Percentiles rank a stretch among this genome's conserved stretches.
Evolutionary conservation across 1,139 yeast species (phyloP).

Genomic region (Kluyveromyces marxianus): DNA sequence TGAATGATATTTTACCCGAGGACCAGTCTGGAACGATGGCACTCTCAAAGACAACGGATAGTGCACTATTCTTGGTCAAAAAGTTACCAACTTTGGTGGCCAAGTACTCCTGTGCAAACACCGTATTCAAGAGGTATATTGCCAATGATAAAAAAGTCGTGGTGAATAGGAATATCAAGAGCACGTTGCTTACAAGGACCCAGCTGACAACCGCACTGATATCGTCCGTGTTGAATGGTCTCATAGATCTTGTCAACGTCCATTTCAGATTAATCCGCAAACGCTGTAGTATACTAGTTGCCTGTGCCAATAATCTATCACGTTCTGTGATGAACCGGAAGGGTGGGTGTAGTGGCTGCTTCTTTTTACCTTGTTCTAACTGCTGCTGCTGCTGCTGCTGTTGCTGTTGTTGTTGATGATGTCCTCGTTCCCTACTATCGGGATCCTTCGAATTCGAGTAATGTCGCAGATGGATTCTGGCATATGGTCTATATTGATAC

Average conservation of each 20-base stretch:
- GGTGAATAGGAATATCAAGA: slow-evolving; percentile 74
- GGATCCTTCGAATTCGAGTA: too few species aligned
- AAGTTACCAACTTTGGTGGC: slow-evolving; percentile 77
- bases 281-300: slow-evolving; percentile 18
- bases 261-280: slow-evolving; percentile 57
- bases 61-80: slow-evolving; percentile 76
- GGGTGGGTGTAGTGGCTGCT: background rate
- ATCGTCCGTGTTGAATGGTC: slow-evolving; percentile 84
- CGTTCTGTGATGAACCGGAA: slow-evolving; percentile 20
- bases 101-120: slow-evolving; percentile 81
- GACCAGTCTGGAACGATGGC: slow-evolving; percentile 96
- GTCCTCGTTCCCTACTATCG: too few species aligned
- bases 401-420: background rate
- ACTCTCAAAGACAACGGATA: slow-evolving; percentile 82
- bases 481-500: too few species aligned
- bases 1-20: slow-evolving; percentile 76
- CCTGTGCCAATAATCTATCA: slow-evolving; percentile 22
- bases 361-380: background rate
- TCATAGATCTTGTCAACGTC: slow-evolving; percentile 52
- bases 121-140: slow-evolving; percentile 74
- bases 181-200: slow-evolving; percentile 79
- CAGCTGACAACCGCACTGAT: slow-evolving; percentile 84
- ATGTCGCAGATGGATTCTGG: too few species aligned
- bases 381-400: background rate
- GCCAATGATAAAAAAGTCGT: slow-evolving; percentile 81